These are phyloP conservation scores for Trichoderma endophyticum DNA, from an alignment of 2,329 filamentous ascomycete genomes.

Conservation along the genomic window DNA sequence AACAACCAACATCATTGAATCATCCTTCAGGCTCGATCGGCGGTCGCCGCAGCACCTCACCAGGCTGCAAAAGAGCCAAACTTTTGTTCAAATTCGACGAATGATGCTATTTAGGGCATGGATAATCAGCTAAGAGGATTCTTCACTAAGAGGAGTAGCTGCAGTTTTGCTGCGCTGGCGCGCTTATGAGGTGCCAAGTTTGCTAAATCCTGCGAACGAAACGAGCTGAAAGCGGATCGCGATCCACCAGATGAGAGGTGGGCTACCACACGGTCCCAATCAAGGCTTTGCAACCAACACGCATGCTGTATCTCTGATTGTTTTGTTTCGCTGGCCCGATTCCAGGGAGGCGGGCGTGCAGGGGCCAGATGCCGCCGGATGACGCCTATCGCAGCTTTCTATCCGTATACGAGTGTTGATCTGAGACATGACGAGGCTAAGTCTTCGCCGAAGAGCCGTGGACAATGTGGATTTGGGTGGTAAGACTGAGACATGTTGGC, in stretches of 20 bases:
- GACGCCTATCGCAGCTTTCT: neutral
- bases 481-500: neutral
- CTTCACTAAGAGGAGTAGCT: neutral
- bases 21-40: neutral
- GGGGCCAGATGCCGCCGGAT: neutral
- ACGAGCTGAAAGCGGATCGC: constrained; percentile 2
- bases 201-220: neutral
- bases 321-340: neutral
- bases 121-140: neutral
- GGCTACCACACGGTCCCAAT: neutral
- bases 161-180: constrained; percentile 7
- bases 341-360: neutral
- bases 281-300: neutral
- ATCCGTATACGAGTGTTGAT: neutral
- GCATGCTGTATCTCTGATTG: neutral
- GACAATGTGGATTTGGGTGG: neutral
- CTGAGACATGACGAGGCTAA: neutral
- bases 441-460: neutral
- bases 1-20: neutral
- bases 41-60: neutral
- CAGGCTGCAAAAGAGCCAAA: neutral
- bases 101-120: neutral
- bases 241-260: neutral
- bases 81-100: neutral
- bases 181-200: neutral